These are phyloP conservation scores for Trichoderma brevicompactum DNA, from an alignment of 2,329 filamentous ascomycete genomes.

Conservation along the genomic window DNA sequence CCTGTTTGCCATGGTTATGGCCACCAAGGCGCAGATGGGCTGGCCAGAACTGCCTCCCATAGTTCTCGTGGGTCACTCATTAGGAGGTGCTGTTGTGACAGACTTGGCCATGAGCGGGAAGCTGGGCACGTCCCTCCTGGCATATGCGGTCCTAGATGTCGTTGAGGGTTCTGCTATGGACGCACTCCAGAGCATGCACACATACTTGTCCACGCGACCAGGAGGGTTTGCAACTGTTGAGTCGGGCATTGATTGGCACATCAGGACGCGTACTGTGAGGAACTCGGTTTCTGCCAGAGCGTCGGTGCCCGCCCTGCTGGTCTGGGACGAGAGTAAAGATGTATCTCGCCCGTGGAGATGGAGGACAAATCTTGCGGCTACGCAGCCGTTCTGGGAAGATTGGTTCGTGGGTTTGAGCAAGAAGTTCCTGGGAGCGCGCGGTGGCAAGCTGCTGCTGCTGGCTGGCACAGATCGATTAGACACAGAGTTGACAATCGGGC, in stretches of 20 bases:
- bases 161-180: conserved; percentile 97
- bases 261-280: conserved; percentile 83
- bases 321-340: conserved; percentile 48
- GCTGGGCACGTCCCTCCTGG: conserved; percentile 72
- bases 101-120: conserved; percentile 72
- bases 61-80: conserved; percentile 86
- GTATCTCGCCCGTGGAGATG: conserved; percentile 69
- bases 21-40: conserved; percentile 68
- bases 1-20: conserved; percentile 68
- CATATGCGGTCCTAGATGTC: conserved; percentile 89
- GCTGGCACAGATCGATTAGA: conserved; percentile 90
- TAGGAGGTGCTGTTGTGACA: conserved; percentile 90
- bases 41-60: conserved; percentile 77
- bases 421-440: conserved; percentile 81
- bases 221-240: conserved; percentile 75
- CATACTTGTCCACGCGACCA: conserved; percentile 83
- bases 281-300: conserved; percentile 82
- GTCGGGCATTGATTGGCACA: conserved; percentile 91
- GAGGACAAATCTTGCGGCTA: conserved; percentile 81
- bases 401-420: conserved; percentile 90
- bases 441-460: conserved; percentile 82
- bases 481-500: conserved; percentile 90
- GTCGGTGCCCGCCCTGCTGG: conserved; percentile 81
- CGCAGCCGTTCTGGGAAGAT: conserved; percentile 89
- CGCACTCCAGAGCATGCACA: conserved; percentile 91